A percentile compares a stretch with the other conserved stretches of the same genome.
These are phyloP conservation scores for Ophiosphaerella herpotricha DNA, from an alignment of 2,329 filamentous ascomycete genomes.

Conservation along the genomic window DNA sequence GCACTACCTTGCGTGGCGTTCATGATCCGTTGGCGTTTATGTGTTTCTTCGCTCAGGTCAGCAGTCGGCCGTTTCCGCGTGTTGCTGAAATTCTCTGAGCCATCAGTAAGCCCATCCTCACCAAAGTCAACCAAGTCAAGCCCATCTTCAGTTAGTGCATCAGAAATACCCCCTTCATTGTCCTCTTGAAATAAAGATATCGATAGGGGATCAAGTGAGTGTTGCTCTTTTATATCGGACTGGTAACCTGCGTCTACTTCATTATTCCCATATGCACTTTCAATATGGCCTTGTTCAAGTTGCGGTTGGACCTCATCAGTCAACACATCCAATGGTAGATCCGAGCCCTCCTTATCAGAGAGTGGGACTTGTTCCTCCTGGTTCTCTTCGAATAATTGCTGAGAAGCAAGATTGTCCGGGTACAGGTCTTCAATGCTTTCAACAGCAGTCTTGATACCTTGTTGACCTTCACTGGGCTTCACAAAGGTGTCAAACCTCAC, in stretches of 20 bases:
- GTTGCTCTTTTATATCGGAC: conserved; percentile 26
- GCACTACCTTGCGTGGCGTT: conserved; percentile 8
- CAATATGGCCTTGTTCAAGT: conserved; percentile 7
- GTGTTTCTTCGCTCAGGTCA: conserved; percentile 7
- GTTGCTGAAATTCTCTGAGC: conserved; percentile 3
- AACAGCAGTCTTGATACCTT: conserved; percentile 72
- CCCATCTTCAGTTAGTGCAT: conserved; percentile 23
- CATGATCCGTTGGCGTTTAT: conserved; percentile 20
- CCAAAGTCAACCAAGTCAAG: conserved; percentile 22
- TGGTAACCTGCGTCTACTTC: conserved; percentile 21
- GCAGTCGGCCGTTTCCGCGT: conserved; percentile 27
- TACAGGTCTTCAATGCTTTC: conserved; percentile 89
- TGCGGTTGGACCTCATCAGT: conserved; percentile 1
- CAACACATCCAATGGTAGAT: background rate
- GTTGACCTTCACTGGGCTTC: conserved; percentile 57
- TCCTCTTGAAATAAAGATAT: conserved; percentile 24
- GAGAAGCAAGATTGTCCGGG: conserved; percentile 61
- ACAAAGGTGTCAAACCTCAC: conserved; percentile 71
- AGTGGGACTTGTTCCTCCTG: background rate
- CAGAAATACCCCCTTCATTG: conserved; percentile 1
- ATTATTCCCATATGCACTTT: conserved; percentile 30
- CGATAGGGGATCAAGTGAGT: conserved; percentile 38
- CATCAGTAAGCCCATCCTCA: conserved; percentile 12
- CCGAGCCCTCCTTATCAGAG: background rate
- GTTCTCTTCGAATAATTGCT: conserved; percentile 15